Conservation (phyloP, 352 stramenopile genomes). For the Phytophthora litchii region DNA sequence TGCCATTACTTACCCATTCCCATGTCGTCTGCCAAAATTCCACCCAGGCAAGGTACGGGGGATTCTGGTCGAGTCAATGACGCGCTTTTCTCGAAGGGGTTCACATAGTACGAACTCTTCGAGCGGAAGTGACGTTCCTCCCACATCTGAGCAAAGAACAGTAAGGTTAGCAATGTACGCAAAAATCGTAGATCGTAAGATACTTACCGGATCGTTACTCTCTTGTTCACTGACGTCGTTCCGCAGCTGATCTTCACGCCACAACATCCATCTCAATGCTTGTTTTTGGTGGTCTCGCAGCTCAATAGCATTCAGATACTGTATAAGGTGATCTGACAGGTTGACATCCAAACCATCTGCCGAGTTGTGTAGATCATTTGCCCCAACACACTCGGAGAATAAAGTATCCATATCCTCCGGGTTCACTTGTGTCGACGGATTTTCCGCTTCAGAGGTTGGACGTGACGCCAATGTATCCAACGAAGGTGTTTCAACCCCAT, state of each 20-base stretch:
- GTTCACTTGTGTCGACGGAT: conserved; percentile 30
- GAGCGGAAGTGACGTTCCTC: conserved; percentile 59
- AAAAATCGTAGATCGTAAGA: neutral
- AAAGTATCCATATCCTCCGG: conserved; percentile 62
- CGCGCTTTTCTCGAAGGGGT: conserved; percentile 79
- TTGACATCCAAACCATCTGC: conserved; percentile 17
- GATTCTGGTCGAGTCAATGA: conserved; percentile 62
- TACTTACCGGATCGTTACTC: conserved; percentile 55
- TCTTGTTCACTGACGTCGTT: conserved; percentile 32
- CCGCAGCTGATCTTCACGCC: conserved; percentile 60
- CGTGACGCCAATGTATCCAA: conserved; percentile 13
- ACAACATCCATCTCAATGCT: conserved; percentile 88
- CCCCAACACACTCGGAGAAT: conserved; percentile 67
- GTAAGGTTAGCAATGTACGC: conserved; percentile 7
- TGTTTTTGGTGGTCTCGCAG: conserved; percentile 85
- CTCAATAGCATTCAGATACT: conserved; percentile 65
- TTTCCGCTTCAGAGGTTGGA: conserved; percentile 7
- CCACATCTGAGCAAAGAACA: conserved; percentile 59
- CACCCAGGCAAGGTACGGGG: conserved; percentile 68
- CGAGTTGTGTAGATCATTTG: conserved; percentile 26
- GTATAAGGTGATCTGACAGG: conserved; percentile 44
- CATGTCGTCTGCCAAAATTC: conserved; percentile 92
- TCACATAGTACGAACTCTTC: conserved; percentile 76
- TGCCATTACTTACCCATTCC: conserved; percentile 73
- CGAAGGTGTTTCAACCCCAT: conserved; percentile 21